A percentile compares a stretch with the other conserved stretches of the same genome.
Conservation (phyloP, 2,329 filamentous ascomycete genomes). For the Incumbomyces delicatus region DNA sequence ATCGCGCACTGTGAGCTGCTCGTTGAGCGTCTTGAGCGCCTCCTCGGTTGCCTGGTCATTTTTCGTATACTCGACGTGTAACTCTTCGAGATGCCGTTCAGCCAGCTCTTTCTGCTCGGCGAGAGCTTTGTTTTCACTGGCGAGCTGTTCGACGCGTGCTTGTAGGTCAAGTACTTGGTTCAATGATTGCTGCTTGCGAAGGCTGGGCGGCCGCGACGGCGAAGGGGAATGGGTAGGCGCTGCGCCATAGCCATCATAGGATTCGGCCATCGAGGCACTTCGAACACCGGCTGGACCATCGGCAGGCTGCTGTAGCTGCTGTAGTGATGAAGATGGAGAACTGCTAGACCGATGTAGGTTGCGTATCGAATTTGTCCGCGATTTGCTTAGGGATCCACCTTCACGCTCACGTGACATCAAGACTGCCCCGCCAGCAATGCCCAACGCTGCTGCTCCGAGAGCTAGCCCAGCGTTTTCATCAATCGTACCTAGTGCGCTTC, state of each 20-base stretch:
- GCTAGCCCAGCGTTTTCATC: slow-evolving; percentile 18
- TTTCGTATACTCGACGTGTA: slow-evolving; percentile 45
- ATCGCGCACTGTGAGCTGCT: slow-evolving; percentile 69
- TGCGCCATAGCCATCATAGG: slow-evolving; percentile 91
- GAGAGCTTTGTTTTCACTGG: slow-evolving; percentile 73
- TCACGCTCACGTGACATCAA: slow-evolving; percentile 22
- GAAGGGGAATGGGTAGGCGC: slow-evolving; percentile 76
- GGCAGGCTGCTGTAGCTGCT: slow-evolving; percentile 7
- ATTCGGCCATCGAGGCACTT: slow-evolving; percentile 67
- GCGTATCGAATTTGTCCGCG: slow-evolving; percentile 28
- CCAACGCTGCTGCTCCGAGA: slow-evolving; percentile 10
- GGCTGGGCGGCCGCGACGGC: slow-evolving; percentile 85
- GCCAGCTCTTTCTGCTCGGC: slow-evolving; percentile 60
- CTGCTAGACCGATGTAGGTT: slow-evolving; percentile 27
- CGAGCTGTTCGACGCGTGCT: slow-evolving; percentile 69
- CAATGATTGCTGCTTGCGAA: slow-evolving; percentile 96
- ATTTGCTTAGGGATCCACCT: slow-evolving; percentile 30
- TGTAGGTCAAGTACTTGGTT: slow-evolving; percentile 85
- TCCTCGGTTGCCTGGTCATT: slow-evolving; percentile 40
- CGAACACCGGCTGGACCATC: slow-evolving; percentile 46
- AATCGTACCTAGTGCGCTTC: slow-evolving; percentile 33
- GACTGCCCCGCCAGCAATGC: slow-evolving; percentile 9
- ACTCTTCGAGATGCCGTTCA: slow-evolving; percentile 53
- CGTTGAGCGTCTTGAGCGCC: slow-evolving; percentile 54
- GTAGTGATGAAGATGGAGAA: slow-evolving; percentile 12